Evolutionary conservation across 2,329 filamentous ascomycete genomes (phyloP), one percentile per base, ranked within the genome.

Genomic region (Alternaria burnsii): DNA sequence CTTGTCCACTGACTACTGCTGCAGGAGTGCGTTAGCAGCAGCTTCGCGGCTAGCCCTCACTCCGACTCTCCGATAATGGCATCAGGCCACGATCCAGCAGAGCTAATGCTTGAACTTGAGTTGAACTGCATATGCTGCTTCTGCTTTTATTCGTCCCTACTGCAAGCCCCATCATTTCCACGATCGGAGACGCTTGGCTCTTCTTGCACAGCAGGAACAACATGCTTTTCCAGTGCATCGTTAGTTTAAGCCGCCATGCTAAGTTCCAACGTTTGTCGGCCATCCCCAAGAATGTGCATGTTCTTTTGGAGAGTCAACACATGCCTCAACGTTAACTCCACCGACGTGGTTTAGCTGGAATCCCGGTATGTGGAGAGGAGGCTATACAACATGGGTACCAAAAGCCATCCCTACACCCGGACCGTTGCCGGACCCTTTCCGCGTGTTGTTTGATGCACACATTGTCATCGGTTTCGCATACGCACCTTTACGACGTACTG

Each of bases 151-250:
- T 53, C 52, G 26, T n/a, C 24, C 34, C 55, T 58, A 58, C 66
- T 68, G 65, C 69, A 68, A 69, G 63, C 67, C 64, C 62, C 48
- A 36, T 58, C 53, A 42, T 57, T 50, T 60, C 44, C 57, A 52
- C 47, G 10, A 41, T 51, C 38, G 38, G 34, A 22, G 48, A 12
- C 11, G 22, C 57, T 65, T 66, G 66, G 61, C 57, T 53, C 40
- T 34, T 52, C 47, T 36, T 14, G 41, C 40, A 48, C 56, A 20
- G 47, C 41, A 66, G 42, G 56, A 61, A 47, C 48, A 47, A 26
- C 44, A 41, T 44, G 38, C 32, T 41, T 55, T 41, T 24, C 5
- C 22, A 16, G 24, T 52, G 22, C 36, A 20, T 52, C 34, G 34
- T 38, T 56, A 47, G 41, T 24, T 34, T 14, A 42, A 36, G 22